Evolutionary conservation across 2,329 filamentous ascomycete species (phyloP).

Genomic region (Aspergillus sp.): DNA sequence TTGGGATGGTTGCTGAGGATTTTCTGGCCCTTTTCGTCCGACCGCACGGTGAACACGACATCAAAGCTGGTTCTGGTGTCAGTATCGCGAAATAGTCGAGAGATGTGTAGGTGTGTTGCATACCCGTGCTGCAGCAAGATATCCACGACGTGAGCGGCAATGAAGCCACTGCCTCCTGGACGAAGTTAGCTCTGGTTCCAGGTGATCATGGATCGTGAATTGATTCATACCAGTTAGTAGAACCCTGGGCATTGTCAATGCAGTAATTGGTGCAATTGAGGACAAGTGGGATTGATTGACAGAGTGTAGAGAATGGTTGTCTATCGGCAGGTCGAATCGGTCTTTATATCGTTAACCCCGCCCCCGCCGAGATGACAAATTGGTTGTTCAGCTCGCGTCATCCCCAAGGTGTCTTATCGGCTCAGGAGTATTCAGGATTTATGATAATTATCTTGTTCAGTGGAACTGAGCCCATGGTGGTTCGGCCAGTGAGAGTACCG

Average conservation of each 20-base stretch:
- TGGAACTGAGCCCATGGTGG: too few relatives aligned
- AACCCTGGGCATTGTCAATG: constrained; percentile 30
- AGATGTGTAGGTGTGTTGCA: background rate
- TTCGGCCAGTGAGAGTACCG: too few relatives aligned
- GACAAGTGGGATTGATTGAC: background rate
- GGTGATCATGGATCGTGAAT: too few relatives aligned
- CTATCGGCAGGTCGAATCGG: too few relatives aligned
- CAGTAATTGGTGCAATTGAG: background rate
- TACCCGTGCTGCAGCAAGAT: constrained; percentile 47
- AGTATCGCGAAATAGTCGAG: background rate
- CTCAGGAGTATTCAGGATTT: constrained; percentile 2
- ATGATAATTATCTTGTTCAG: too few relatives aligned
- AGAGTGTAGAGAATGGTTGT: background rate
- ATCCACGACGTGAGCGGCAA: constrained; percentile 57
- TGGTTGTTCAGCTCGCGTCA: background rate
- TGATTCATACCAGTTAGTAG: constrained; percentile 27
- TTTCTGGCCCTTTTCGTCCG: constrained; percentile 53
- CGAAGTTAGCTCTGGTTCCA: constrained; percentile 6
- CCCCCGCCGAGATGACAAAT: too few relatives aligned
- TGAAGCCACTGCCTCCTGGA: constrained; percentile 54
- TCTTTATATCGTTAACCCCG: too few relatives aligned
- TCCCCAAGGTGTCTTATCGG: constrained; percentile 13
- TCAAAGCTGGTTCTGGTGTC: constrained; percentile 41
- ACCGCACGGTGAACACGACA: constrained; percentile 56
- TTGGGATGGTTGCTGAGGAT: constrained; percentile 49